Evolutionary conservation across 164 flowering plant genomes (phyloP).

Genomic region (Tetracentron sinense): DNA sequence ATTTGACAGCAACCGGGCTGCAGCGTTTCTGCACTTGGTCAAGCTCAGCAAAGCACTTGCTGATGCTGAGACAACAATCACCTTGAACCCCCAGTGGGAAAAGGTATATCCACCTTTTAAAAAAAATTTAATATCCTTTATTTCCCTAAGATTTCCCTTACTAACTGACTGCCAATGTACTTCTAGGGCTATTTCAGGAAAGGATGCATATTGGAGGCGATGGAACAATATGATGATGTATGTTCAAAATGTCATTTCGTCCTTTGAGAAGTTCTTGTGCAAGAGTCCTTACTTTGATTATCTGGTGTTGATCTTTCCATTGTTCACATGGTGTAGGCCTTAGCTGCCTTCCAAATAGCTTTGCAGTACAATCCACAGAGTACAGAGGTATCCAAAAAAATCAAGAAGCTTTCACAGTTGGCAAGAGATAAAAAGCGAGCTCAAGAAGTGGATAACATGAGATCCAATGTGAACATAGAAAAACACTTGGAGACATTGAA

Average conservation of each 20-base stretch:
- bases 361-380: slow-evolving; percentile 76
- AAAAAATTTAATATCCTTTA: background rate
- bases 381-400: slow-evolving; percentile 82
- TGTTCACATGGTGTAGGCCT: slow-evolving; percentile 47
- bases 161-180: slow-evolving; percentile 11
- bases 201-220: slow-evolving; percentile 87
- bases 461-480: slow-evolving; percentile 69
- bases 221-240: slow-evolving; percentile 91
- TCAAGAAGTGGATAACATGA: slow-evolving; percentile 69
- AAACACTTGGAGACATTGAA: slow-evolving; percentile 66
- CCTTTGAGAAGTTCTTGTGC: background rate
- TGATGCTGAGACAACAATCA: slow-evolving; percentile 88
- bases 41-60: slow-evolving; percentile 92
- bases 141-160: slow-evolving; percentile 5
- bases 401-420: slow-evolving; percentile 70
- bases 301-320: slow-evolving; percentile 12
- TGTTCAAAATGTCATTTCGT: slow-evolving; percentile 12
- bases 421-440: slow-evolving; percentile 66
- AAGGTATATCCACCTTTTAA: slow-evolving; percentile 47
- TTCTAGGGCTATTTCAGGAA: slow-evolving; percentile 91
- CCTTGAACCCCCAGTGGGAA: slow-evolving; percentile 87
- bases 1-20: slow-evolving; percentile 82
- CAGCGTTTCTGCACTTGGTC: slow-evolving; percentile 81
- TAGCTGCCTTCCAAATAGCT: slow-evolving; percentile 68
- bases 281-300: background rate